A percentile compares a stretch with the other conserved stretches of the same genome.
Evolutionary conservation across 495 filamentous ascomycete species (phyloP).

Genomic region (Neurospora sp.): DNA sequence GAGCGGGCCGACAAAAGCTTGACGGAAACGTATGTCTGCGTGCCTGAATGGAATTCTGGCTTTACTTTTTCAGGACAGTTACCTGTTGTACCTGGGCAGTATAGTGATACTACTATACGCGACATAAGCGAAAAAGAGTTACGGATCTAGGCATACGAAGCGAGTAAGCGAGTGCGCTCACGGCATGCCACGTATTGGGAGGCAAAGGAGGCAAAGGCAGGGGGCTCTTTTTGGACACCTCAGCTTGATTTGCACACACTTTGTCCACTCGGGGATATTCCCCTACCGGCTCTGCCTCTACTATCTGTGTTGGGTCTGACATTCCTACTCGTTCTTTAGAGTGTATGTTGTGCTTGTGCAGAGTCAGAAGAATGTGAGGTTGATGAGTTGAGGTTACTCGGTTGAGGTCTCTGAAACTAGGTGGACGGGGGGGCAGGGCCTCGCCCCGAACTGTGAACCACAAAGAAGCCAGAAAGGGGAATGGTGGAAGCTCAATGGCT

Average conservation of each 20-base stretch:
- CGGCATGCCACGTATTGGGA: neutral
- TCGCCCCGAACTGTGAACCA: neutral
- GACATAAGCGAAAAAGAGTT: neutral
- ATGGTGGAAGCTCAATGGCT: neutral
- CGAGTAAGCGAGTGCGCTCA: neutral
- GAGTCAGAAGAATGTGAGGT: neutral
- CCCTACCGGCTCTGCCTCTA: neutral
- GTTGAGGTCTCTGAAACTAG: neutral
- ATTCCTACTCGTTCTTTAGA: neutral
- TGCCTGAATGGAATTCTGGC: neutral
- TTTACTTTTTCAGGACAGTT: neutral
- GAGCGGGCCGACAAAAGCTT: neutral
- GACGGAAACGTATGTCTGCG: neutral
- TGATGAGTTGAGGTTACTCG: neutral
- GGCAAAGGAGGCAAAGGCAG: neutral
- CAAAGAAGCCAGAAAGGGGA: neutral
- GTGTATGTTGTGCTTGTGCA: neutral
- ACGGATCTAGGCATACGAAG: neutral
- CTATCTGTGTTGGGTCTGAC: neutral
- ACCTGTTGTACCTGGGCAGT: neutral
- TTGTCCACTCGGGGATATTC: neutral
- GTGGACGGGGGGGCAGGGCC: neutral
- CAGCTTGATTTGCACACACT: neutral
- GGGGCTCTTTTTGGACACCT: neutral
- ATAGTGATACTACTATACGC: neutral